Evolutionary conservation across 2,329 filamentous ascomycete species (phyloP), one percentile per base, ranked within the genome.

Genomic region (Alternaria triticina): DNA sequence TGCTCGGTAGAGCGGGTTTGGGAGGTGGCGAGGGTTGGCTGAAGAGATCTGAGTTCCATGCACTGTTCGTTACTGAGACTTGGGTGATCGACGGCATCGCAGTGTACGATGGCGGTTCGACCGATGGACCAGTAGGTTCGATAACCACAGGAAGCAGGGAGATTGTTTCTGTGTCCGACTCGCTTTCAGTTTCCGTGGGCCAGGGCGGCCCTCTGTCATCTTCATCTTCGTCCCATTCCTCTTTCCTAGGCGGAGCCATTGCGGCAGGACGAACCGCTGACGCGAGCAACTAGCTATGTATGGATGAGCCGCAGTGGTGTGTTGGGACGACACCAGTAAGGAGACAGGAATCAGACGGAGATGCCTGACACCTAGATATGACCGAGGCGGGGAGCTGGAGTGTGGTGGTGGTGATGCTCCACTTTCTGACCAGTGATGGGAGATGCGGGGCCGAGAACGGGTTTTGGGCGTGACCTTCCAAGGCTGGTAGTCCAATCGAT

Each of bases 401-500:
- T 64, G 59, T 61, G 58, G 59, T 65, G 70, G 59, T 65, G 70
- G 59, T 70, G 69, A 70, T 72, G 56, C 40, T 68, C 61, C 57
- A 66, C 61, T 54, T 58, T 59, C 51, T 66, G 64, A 62, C 62
- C 62, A 65, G 63, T 71, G 61, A 61, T 33, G 66, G 67, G 69
- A 69, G 66, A 66, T 70, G 74, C 70, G 74, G 74, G 74, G 74
- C 74, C 74, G 74, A 66, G 62, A 40, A 69, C 70, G 70, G 68
- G 70, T 54, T 66, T 70, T 44, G 55, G 52, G 66, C 56, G 57
- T 64, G 27, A 55, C 64, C 64, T 69, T 17, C 36, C 36, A 40
- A 17, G 36, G 36, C 1, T 68, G 67, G 61, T 69, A 56, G 57
- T 50, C 51, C 58, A 66, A 33, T 70, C 59, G 63, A 69, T 71